Base-by-base conservation (phyloP, 169 alveolate species). In the Plasmodium coatneyi region DNA sequence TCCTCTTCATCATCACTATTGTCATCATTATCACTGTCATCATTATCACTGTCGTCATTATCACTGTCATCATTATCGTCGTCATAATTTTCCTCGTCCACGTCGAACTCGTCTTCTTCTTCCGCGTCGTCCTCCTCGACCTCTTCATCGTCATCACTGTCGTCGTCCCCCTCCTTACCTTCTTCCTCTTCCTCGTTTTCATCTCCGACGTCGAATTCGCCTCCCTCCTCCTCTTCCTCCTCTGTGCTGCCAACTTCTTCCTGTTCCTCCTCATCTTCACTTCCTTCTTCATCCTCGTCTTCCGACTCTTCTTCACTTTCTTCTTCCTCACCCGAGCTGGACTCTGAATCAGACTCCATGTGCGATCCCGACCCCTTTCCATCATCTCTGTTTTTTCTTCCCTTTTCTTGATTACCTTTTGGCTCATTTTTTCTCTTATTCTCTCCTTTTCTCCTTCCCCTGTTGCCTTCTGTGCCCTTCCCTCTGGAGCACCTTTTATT, bases 341-440 rank as follows among this genome's bases (percentile, higher is more conserved):
- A 66, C n/a, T 78, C 92, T 16, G 83, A 83, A 28, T 76, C 95
- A n/a, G 92, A 83, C 16, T 76, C 79, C 19, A 43, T 32, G 79
- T 46, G 43, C 4, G 83, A 90, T 3, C 16, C 54, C 1, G 86
- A 22, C 14, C 80, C 86, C 28, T 43, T 82, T 6, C 22, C 34
- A 41, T 81, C 52, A 56, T 5, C 60, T 34, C 72, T 80, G 16
- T 46, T 30, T 76, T 43, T 92, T 46, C 71, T 39, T 76, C 60
- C 72, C 32, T 81, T 82, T 54, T 71, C 74, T 79, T 71, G 60
- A 3, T 36, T 70, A 79, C 79, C 80, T 9, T 79, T 34, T 46
- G 60, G 93, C 9, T 78, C 41, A 79, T 80, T 25, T 54, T 46
- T 79, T 79, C 79, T 46, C 5, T 76, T 39, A 16, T 74, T 25